Percentiles rank a stretch among this genome's conserved stretches.
These are phyloP conservation scores for Phytophthora quininea DNA, from an alignment of 352 stramenopile species.

Conservation along the genomic window DNA sequence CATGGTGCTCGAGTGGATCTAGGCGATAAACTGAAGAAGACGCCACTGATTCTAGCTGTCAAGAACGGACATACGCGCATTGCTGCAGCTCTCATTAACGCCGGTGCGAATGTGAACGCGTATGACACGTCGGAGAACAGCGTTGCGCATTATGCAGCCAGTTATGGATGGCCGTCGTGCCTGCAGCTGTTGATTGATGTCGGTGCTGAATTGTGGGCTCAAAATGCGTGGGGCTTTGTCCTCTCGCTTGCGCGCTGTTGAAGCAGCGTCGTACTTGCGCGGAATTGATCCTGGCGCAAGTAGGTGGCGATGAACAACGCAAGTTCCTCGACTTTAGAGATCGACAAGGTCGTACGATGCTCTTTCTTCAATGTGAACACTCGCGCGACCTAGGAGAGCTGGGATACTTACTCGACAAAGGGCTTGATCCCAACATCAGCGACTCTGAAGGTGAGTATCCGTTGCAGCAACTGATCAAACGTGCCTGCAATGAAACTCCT, in stretches of 20 bases:
- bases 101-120: conserved; percentile 75
- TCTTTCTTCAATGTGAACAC: conserved; percentile 83
- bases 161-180: conserved; percentile 77
- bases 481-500: conserved; percentile 34
- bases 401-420: conserved; percentile 73
- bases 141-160: conserved; percentile 75
- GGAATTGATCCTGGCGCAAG: conserved; percentile 66
- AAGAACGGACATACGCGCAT: conserved; percentile 75
- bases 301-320: conserved; percentile 50
- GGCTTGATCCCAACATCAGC: conserved; percentile 69
- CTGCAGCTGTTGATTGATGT: conserved; percentile 58
- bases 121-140: conserved; percentile 82
- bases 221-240: conserved; percentile 80
- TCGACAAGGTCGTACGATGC: conserved; percentile 77
- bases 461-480: conserved; percentile 58
- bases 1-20: conserved; percentile 64
- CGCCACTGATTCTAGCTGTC: conserved; percentile 72
- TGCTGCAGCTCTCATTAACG: conserved; percentile 65
- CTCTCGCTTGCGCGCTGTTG: conserved; percentile 69
- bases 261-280: conserved; percentile 63
- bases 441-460: conserved; percentile 70
- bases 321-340: conserved; percentile 78
- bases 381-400: conserved; percentile 66
- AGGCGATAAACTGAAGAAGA: conserved; percentile 81
- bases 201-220: conserved; percentile 68